Conservation (phyloP, 2,329 filamentous ascomycete species). For the Fusarium nelsonii region DNA sequence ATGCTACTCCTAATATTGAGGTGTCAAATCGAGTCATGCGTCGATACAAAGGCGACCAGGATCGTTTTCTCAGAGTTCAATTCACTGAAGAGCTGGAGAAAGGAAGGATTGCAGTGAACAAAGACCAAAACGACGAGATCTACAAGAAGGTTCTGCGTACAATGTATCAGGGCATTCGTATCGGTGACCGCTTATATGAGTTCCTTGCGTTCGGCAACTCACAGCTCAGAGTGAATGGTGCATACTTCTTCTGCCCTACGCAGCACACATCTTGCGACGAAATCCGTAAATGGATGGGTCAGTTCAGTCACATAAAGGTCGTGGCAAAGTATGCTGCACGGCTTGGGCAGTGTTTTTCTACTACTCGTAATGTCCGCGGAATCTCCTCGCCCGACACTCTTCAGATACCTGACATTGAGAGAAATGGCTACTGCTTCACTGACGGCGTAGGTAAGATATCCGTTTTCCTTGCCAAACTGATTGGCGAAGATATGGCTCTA, state of each 20-base stretch:
- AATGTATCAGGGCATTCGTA: conserved; percentile 80
- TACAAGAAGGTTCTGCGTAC: conserved; percentile 80
- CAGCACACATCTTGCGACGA: conserved; percentile 75
- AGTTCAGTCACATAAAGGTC: conserved; percentile 82
- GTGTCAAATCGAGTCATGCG: conserved; percentile 89
- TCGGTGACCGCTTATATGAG: conserved; percentile 85
- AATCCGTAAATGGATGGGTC: conserved; percentile 89
- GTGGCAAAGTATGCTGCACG: conserved; percentile 93
- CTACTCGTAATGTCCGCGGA: conserved; percentile 79
- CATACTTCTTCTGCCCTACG: conserved; percentile 89
- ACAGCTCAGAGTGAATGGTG: conserved; percentile 90
- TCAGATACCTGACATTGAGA: conserved; percentile 77
- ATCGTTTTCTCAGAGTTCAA: conserved; percentile 88
- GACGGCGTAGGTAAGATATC: conserved; percentile 98
- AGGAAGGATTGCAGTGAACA: conserved; percentile 67
- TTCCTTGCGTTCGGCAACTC: conserved; percentile 97
- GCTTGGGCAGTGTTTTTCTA: conserved; percentile 95
- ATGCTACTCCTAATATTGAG: conserved; percentile 82
- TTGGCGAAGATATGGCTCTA: conserved; percentile 77
- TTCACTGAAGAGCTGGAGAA: conserved; percentile 83
- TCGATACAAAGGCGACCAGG: conserved; percentile 73
- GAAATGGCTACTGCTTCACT: conserved; percentile 79
- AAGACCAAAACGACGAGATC: conserved; percentile 73
- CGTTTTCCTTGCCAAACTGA: conserved; percentile 76
- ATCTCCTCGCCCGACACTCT: conserved; percentile 69